Conservation (phyloP, 768 basidiomycete species). For the Boletus rufocinnamomeus region DNA sequence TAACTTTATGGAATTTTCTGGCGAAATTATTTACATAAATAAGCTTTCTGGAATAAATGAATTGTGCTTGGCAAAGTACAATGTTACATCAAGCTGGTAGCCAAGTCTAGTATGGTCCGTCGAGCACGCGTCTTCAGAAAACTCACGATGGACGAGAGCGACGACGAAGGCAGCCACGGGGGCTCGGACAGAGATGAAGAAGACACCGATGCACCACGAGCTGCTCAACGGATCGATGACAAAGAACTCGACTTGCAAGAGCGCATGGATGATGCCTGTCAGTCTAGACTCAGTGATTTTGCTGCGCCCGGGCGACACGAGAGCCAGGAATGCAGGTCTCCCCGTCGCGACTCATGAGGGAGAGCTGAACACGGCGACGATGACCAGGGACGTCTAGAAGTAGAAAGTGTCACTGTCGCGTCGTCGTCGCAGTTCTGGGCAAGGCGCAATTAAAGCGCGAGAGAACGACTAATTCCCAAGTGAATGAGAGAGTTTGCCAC, state of each 20-base stretch:
- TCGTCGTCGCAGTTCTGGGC: slow-evolving; percentile 25
- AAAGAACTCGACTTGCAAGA: slow-evolving; percentile 31
- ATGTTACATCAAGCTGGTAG: no score
- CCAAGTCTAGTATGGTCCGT: no score
- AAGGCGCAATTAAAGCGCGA: slow-evolving; percentile 1
- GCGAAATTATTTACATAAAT: no score
- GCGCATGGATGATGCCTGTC: slow-evolving; percentile 7
- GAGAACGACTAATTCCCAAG: no score
- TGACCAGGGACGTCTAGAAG: background rate
- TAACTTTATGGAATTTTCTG: no score
- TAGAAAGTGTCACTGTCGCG: slow-evolving; percentile 6
- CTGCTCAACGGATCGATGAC: no score
- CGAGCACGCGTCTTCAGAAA: background rate
- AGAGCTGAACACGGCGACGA: slow-evolving; percentile 14
- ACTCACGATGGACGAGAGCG: slow-evolving; percentile 23
- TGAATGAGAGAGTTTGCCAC: no score
- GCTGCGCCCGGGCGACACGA: slow-evolving; percentile 54
- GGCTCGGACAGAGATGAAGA: background rate
- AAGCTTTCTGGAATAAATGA: no score
- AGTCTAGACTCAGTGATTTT: slow-evolving; percentile 40
- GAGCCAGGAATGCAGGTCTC: slow-evolving; percentile 44
- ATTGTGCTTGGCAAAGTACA: no score
- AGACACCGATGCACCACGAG: no score
- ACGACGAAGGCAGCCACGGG: slow-evolving; percentile 32
- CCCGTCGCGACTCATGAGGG: slow-evolving; percentile 45